Base-by-base conservation (phyloP, 805 yeast genomes). In the Ogataea wickerhamii region DNA sequence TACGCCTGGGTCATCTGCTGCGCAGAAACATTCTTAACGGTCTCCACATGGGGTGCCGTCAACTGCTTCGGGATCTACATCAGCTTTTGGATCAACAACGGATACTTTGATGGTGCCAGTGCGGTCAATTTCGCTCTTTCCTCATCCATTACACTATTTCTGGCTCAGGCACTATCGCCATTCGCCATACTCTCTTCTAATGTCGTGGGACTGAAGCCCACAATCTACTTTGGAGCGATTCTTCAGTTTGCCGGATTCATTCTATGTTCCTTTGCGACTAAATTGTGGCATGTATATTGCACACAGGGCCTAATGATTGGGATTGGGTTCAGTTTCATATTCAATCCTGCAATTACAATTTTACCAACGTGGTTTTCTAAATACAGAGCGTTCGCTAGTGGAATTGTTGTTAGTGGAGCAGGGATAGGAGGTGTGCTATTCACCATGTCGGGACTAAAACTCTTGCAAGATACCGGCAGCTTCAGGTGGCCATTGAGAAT, bases 11-110 rank as follows among this genome's bases (percentile, higher is more conserved):
- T 76, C 0, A 24, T 49, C 6, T 47, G 52, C 21, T 63, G 73
- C 10, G 68, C 73, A 10, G 41, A 69, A 20, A 68, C 75, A 25
- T 66, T 71, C 0, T 62, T 70, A 30, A 38, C 71, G 16, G 55
- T 76, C 41, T 58, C 72, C 18, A 73, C 84, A 0, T 82, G 87
- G 87, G 88, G 88, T 5, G 69, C 78, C 48, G 76, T 77, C 40
- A 60, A 70, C 8, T 76, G 77, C 10, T 81, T 71, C 53, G 84
- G 83, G 39, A 73, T 81, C 2, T 78, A 73, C 46, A 61, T 81
- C 30, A 66, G 79, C 1, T 70, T 61, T 44, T 81, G 78, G 55
- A 39, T 78, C 14, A 69, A 71, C 26, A 55, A 71, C 35, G 58
- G 68, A 16, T 63, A 67, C 1, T 78, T 73, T 48, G 56, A 60